Evolutionary conservation across 371 early-diverging fungal species (phyloP).

Genomic region (Lichtheimia ornata): DNA sequence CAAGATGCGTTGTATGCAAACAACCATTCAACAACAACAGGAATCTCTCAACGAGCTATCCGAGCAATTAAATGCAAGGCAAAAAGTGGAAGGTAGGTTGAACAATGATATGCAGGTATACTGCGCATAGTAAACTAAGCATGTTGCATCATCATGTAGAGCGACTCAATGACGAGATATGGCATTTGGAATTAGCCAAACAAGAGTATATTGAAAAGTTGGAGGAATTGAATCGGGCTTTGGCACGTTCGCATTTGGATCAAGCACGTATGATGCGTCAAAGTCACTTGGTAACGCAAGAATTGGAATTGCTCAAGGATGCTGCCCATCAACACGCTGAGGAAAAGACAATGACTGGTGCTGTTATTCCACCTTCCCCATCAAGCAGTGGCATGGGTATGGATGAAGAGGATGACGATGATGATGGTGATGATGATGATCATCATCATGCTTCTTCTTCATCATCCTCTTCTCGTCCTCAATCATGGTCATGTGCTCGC

Average conservation of each 20-base stretch:
- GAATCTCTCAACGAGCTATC: neutral
- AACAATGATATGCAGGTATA: neutral
- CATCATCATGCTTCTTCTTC: too few relatives aligned
- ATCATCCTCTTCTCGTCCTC: too few relatives aligned
- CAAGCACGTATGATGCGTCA: conserved; percentile 16
- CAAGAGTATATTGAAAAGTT: conserved; percentile 8
- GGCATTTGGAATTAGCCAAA: conserved; percentile 9
- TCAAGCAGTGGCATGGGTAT: neutral
- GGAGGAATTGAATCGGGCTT: conserved; percentile 7
- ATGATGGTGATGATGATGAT: neutral
- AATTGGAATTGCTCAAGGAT: conserved; percentile 14
- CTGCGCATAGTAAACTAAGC: too few relatives aligned
- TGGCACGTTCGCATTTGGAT: conserved; percentile 15
- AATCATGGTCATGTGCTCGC: too few relatives aligned
- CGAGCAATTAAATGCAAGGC: neutral
- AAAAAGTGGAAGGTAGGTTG: neutral
- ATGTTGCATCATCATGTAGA: neutral
- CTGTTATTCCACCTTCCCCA: neutral
- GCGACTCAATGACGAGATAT: conserved; percentile 7
- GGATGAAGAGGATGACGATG: neutral
- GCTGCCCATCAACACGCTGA: conserved; percentile 1
- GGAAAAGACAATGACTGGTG: neutral
- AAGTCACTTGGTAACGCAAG: conserved; percentile 11
- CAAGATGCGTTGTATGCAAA: conserved; percentile 13
- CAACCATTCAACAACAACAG: conserved; percentile 7